Base-by-base conservation (phyloP, 2,329 filamentous ascomycete genomes). In the Alternaria sp. region DNA sequence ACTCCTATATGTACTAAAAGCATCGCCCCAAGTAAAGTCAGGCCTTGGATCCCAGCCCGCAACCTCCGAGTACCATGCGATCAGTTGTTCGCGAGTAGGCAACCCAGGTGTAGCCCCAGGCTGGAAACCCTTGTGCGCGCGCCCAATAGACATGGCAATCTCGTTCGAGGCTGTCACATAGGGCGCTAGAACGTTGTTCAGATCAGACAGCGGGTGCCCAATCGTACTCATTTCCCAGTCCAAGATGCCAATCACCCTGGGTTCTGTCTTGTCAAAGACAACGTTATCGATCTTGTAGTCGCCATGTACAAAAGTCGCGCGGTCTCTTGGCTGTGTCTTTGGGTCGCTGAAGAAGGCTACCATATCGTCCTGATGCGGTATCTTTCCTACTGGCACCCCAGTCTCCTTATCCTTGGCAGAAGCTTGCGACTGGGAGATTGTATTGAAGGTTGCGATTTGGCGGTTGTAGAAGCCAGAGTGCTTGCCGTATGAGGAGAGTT, bases 181-280 rank as follows among this genome's bases (percentile, higher is more conserved):
- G 4, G 82, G 81, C 1, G 70, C 69, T 17, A 88, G 77, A 17
- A 98, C 82, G 78, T 98, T 98, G 77, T 89, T 88, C 39, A 98
- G 82, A 75, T 99, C 95, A 5, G 91, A 94, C 23, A 98, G 85
- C 1, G 95, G 95, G 77, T 99, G 94, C n/a, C 95, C 95, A 54
- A 97, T 89, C 0, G 95, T 98, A 34, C 92, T 93, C 92, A 99
- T 97, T 81, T 98, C 95, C 75, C 78, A 90, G 85, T 99, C 95
- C 5, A 98, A 80, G 54, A 98, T 93, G 4, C 94, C 95, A 78
- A 98, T 93, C 11, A 98, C 93, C 52, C 88, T 83, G 5, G 93
- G 88, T 76, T 94, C 90, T 0, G 91, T 93, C 79, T 91, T 90
- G 81, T 97, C 92, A 77, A 96, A 99, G 48, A 82, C 80, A 28